phyloP scores from a whole-genome alignment of 108 stramenopile species.

The Fragilariopsis cylindrus region DNA sequence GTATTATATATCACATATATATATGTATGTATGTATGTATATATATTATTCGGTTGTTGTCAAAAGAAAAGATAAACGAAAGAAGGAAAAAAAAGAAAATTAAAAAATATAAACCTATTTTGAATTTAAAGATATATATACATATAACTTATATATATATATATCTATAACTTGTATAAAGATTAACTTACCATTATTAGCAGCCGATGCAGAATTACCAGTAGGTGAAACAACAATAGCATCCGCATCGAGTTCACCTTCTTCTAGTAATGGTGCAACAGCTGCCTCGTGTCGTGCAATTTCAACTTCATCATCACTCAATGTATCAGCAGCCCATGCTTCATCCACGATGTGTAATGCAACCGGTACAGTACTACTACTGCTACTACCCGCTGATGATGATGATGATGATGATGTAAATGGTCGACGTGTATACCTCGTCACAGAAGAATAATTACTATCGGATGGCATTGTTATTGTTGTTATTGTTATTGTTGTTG shows the following conservation, averaged over 20 bases:
- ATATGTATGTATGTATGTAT: not conserved
- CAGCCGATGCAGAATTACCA: slow-evolving; percentile 74
- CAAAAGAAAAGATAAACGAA: not conserved
- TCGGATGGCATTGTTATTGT: slow-evolving; percentile 58
- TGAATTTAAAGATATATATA: not conserved
- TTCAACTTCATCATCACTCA: slow-evolving; percentile 83
- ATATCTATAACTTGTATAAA: too few species aligned
- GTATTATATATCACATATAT: slow-evolving; percentile 1
- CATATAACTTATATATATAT: not conserved
- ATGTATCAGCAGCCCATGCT: slow-evolving; percentile 66
- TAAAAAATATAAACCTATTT: too few species aligned
- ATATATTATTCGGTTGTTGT: not conserved
- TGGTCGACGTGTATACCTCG: slow-evolving; percentile 58
- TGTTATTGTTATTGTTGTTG: too few species aligned
- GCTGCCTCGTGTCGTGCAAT: slow-evolving; percentile 53
- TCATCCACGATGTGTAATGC: slow-evolving; percentile 78
- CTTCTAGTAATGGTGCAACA: slow-evolving; percentile 67
- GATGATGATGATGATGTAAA: slow-evolving; percentile 3
- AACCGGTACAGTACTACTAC: slow-evolving; percentile 32
- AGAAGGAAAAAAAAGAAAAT: not conserved
- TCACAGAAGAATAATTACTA: slow-evolving; percentile 69
- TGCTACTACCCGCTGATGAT: too few species aligned
- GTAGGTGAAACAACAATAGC: slow-evolving; percentile 72
- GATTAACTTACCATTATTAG: slow-evolving; percentile 32
- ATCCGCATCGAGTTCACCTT: slow-evolving; percentile 79